Base-by-base conservation (phyloP, 2,329 filamentous ascomycete genomes). In the Hypoxylon sp. region DNA sequence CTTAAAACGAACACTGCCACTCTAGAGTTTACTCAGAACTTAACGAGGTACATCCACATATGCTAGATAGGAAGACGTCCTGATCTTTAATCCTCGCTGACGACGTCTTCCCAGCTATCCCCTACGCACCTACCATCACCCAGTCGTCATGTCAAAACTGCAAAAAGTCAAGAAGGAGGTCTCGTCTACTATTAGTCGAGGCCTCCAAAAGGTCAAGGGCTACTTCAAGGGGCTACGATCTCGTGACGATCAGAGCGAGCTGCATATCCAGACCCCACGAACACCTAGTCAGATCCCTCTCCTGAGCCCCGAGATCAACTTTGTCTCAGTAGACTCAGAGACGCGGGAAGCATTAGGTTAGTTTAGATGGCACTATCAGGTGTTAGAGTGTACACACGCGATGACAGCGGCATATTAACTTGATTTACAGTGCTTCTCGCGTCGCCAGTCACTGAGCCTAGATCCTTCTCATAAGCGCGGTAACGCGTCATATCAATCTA, bases 161-260 rank as follows among this genome's bases (percentile, higher is more conserved):
- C 10, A 27, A 32, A 10, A 31, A 17, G 10, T 44, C 39, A 24
- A 31, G 32, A n/a, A 47, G 10, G n/a, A 13, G 13, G 27, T 56
- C 29, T 32, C 11, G n/a, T 27, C 15, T 35, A n/a, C 35, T 1
- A 11, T 35, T n/a, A 32, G 27, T 11, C 31, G n/a, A 19, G 35
- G 24, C 8, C n/a, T 35, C 6, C 27, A 8, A 15, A 56, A 44
- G 17, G 44, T 47, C 39, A 56, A 44, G 42, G 54, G 29, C 27
- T 56, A 47, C 5, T 15, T 56, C 15, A 19, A 35, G 42, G 39
- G 39, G 54, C 32, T 24, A 35, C 17, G 13, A 56, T 17, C 39
- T 44, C 39, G 39, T 11, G 39, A 21, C 39, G 8, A 21, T 21
- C 39, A 21, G 39, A 4, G 8, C 39, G 15, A 21, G 39, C 3